Base-by-base conservation (phyloP, 345 rosid species). In the Trapa incisa region DNA sequence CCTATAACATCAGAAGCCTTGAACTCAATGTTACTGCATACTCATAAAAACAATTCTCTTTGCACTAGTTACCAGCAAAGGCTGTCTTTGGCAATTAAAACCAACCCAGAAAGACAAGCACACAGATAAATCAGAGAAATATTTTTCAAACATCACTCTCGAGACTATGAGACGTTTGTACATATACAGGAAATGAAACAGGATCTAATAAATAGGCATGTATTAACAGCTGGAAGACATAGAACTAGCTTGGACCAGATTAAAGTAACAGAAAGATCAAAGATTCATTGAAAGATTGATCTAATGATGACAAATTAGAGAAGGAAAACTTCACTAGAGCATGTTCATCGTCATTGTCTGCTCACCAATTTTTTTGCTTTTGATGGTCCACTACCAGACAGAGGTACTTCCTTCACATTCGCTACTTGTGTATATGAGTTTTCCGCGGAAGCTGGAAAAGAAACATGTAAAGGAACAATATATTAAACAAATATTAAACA, bases 311-410 rank as follows among this genome's bases (percentile, higher is more conserved):
- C 53, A 66, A 22, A 48, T 5, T 2, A 16, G 60, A 12, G 48
- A 29, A 17, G 17, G 42, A 66, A 37, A 66, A 53, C 57, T 38
- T 66, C 47, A 47, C 22, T 2, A 11, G n/a, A n/a, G 47, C 43
- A 64, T 2, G 1, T n/a, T 10, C 63, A 58, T 57, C 37, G 33
- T 22, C 33, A 57, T 47, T 43, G 48, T 36, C 35, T 66, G 82
- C 94, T 79, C 52, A 90, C 97, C 69, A 69, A 79, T 73, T 85
- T 93, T 72, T 70, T 87, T 80, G 76, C 75, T 75, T 83, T 85
- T 78, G 66, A 74, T 4, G 70, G 74, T 72, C 80, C 84, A 63
- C 79, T 84, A 71, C 83, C 84, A 8, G 82, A 58, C 16, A 80
- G 73, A 32, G 80, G 79, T 45, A 65, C 69, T 71, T 78, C 93